Evolutionary conservation across 345 rosid genomes (phyloP).

Genomic region (Streptanthus diversifolius): DNA sequence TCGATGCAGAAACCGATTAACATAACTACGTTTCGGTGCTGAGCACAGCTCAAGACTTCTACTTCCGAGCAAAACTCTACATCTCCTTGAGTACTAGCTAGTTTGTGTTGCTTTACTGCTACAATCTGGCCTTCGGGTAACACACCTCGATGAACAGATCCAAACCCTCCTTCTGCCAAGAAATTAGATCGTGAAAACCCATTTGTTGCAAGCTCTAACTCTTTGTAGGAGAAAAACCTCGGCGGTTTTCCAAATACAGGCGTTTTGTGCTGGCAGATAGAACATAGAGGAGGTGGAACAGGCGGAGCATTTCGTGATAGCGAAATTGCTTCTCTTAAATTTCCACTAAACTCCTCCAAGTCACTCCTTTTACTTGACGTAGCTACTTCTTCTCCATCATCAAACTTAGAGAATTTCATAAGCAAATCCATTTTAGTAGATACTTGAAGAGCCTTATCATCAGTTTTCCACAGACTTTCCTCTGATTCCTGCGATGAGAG

Average conservation of each 20-base stretch:
- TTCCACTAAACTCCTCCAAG: constrained; percentile 58
- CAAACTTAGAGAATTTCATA: constrained; percentile 13
- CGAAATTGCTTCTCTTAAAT: constrained; percentile 70
- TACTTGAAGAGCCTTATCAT: constrained; percentile 31
- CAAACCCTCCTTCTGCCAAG: constrained; percentile 58
- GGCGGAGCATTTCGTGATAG: constrained; percentile 55
- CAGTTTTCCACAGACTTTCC: constrained; percentile 44
- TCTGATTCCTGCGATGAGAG: constrained; percentile 45
- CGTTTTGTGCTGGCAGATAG: constrained; percentile 51
- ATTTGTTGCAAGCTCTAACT: constrained; percentile 48
- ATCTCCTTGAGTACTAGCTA: constrained; percentile 49
- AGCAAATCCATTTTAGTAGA: constrained; percentile 49
- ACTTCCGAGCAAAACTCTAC: constrained; percentile 65
- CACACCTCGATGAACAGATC: constrained; percentile 51
- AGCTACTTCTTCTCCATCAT: constrained; percentile 40
- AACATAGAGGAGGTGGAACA: constrained; percentile 56
- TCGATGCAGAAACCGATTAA: constrained; percentile 61
- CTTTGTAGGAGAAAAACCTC: constrained; percentile 43
- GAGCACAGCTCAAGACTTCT: constrained; percentile 64
- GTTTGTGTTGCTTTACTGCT: constrained; percentile 57
- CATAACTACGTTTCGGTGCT: constrained; percentile 64
- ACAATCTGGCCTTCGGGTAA: constrained; percentile 53
- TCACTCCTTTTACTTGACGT: constrained; percentile 43
- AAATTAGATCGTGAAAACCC: constrained; percentile 46
- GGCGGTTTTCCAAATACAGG: constrained; percentile 52